Evolutionary conservation across 768 basidiomycete genomes (phyloP).

Genomic region (Crepidotus variabilis): DNA sequence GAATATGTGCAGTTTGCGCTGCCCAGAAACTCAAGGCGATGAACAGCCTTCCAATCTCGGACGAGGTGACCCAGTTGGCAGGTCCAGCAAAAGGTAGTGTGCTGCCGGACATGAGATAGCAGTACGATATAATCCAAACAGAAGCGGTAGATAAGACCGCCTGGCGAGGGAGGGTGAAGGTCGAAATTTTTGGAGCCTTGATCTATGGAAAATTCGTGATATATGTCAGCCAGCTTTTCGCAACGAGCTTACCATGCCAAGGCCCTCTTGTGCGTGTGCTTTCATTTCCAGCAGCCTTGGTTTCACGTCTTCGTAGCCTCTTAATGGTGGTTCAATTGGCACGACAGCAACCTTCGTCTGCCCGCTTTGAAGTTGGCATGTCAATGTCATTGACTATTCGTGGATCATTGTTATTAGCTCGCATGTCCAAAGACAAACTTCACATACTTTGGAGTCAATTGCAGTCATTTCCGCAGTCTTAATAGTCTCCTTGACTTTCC

Average conservation of each 20-base stretch:
- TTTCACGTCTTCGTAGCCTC: conserved; percentile 79
- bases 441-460: conserved; percentile 61
- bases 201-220: conserved; percentile 33
- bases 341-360: conserved; percentile 48
- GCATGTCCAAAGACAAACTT: neutral
- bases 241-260: conserved; percentile 63
- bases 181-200: conserved; percentile 56
- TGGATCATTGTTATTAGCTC: neutral
- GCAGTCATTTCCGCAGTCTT: conserved; percentile 65
- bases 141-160: conserved; percentile 23
- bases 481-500: conserved; percentile 54
- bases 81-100: too few species aligned
- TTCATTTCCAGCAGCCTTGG: conserved; percentile 80
- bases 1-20: too few species aligned
- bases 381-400: conserved; percentile 63
- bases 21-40: too few species aligned
- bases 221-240: neutral
- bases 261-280: conserved; percentile 69
- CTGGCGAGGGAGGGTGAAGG: conserved; percentile 43
- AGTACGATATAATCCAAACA: neutral
- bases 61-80: too few species aligned
- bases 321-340: conserved; percentile 65
- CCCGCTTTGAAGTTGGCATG: conserved; percentile 52
- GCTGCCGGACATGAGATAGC: neutral
- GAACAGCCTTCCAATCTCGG: too few species aligned